Conservation (phyloP, 768 basidiomycete genomes). For the Leccinellum rugosiceps region DNA sequence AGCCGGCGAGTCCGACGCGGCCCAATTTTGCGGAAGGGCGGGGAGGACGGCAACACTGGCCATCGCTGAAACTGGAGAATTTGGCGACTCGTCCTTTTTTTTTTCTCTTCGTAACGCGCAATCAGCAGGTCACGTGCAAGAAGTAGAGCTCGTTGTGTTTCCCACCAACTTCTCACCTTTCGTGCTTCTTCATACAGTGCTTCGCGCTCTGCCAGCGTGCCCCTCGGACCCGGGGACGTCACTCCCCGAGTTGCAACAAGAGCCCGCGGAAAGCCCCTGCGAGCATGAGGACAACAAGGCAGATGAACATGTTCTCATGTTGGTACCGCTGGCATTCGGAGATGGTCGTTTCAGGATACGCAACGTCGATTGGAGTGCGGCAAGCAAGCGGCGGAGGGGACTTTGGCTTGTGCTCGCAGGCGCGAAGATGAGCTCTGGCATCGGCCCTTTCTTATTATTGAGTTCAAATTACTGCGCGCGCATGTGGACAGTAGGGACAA, state of each 20-base stretch:
- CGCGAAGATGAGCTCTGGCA: slow-evolving; percentile 59
- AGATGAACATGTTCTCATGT: neutral
- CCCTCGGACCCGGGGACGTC: slow-evolving; percentile 21
- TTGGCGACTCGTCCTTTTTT: neutral
- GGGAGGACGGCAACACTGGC: slow-evolving; percentile 25
- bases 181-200: too few relatives aligned
- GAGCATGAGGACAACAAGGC: slow-evolving; percentile 16
- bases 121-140: neutral
- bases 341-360: slow-evolving; percentile 73
- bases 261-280: slow-evolving; percentile 7
- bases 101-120: neutral
- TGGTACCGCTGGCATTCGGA: neutral
- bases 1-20: slow-evolving; percentile 10
- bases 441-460: slow-evolving; percentile 60
- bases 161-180: too few relatives aligned
- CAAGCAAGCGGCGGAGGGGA: slow-evolving; percentile 49
- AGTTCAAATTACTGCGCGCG: neutral
- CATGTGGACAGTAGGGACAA: neutral
- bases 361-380: slow-evolving; percentile 59
- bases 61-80: slow-evolving; percentile 12
- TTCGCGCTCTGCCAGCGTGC: slow-evolving; percentile 31
- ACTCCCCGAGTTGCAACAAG: neutral
- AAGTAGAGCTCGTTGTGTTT: slow-evolving; percentile 18
- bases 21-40: slow-evolving; percentile 25
- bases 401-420: slow-evolving; percentile 36